Evolutionary conservation across 169 alveolate genomes (phyloP).

Genomic region (Fabrea salina): DNA sequence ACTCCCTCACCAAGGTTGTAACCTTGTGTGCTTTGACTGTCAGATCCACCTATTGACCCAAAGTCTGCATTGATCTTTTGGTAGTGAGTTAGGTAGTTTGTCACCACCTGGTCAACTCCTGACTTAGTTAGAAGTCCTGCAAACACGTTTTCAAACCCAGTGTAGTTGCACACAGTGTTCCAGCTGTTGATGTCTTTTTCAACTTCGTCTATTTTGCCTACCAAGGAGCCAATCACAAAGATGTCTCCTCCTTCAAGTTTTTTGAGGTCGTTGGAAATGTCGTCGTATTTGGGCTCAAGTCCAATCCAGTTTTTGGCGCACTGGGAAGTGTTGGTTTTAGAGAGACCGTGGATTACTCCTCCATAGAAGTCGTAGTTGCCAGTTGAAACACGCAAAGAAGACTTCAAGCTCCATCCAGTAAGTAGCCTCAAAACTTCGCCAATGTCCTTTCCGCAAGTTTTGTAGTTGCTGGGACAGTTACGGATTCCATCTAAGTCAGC

Average conservation of each 20-base stretch:
- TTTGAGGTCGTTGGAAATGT: neutral
- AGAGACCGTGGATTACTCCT: neutral
- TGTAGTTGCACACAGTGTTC: constrained; percentile 8
- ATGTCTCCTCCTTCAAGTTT: neutral
- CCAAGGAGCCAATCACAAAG: neutral
- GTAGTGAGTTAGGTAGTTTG: neutral
- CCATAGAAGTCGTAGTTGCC: neutral
- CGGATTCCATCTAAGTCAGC: neutral
- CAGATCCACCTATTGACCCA: neutral
- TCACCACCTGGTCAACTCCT: neutral
- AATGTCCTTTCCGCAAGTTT: neutral
- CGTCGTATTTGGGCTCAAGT: neutral
- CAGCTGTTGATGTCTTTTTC: neutral
- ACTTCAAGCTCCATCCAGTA: neutral
- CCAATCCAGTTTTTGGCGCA: neutral
- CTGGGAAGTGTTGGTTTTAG: neutral
- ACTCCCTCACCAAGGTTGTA: constrained; percentile 10
- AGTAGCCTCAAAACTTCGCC: neutral
- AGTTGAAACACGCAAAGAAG: neutral
- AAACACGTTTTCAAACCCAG: neutral
- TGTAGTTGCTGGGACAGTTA: neutral
- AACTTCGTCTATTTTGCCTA: neutral
- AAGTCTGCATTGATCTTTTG: neutral
- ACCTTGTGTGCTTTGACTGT: neutral
- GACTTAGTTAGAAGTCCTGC: neutral